These are phyloP conservation scores for Paramecium caudatum DNA, from an alignment of 73 alveolate genomes.

Conservation along the genomic window DNA sequence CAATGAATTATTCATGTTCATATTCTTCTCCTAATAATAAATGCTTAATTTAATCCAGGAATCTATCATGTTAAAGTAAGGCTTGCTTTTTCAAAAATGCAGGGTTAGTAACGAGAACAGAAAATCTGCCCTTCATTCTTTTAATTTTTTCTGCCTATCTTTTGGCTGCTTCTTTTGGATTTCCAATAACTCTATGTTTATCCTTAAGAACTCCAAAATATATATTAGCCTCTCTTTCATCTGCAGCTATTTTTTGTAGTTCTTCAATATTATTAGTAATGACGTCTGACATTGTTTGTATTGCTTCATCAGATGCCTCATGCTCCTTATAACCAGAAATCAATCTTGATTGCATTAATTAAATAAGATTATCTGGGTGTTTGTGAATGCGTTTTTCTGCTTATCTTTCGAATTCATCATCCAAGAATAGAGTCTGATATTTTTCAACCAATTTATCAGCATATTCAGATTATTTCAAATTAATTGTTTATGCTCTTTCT, in stretches of 20 bases:
- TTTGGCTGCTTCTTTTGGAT: slow-evolving; percentile 14
- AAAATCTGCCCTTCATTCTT: not conserved
- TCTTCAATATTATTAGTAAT: no score
- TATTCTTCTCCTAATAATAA: slow-evolving; percentile 12
- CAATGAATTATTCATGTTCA: not conserved
- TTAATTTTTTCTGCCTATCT: not conserved
- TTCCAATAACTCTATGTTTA: not conserved
- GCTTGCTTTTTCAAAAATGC: slow-evolving; percentile 7
- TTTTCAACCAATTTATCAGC: slow-evolving; percentile 48
- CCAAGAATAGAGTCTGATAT: not conserved
- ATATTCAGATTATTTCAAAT: slow-evolving; percentile 16
- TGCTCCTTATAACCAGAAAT: no score
- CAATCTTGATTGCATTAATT: not conserved
- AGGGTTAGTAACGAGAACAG: not conserved
- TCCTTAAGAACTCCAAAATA: no score
- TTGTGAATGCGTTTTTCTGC: not conserved
- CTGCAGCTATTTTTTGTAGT: no score
- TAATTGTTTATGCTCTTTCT: not conserved
- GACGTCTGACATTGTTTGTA: no score
- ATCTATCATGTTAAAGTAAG: not conserved
- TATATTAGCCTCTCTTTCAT: no score
- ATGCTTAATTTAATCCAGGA: not conserved
- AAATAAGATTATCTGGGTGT: not conserved
- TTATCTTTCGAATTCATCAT: not conserved
- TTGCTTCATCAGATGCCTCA: no score